A percentile compares a stretch with the other conserved stretches of the same genome.
These are phyloP conservation scores for Colletotrichum navitas DNA, from an alignment of 2,329 filamentous ascomycete genomes.

Conservation along the genomic window DNA sequence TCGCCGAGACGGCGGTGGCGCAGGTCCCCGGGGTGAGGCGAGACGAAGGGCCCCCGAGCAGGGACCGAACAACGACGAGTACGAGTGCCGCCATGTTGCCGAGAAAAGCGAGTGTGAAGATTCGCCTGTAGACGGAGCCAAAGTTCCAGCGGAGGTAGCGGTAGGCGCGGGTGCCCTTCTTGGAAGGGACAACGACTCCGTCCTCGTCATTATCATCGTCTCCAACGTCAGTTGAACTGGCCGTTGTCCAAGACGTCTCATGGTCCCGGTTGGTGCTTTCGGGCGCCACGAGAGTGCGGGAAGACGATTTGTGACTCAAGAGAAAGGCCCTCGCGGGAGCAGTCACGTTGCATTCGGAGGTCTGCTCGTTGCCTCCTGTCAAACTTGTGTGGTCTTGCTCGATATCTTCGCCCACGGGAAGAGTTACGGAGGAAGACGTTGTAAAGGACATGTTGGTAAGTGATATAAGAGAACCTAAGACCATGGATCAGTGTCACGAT, in stretches of 20 bases:
- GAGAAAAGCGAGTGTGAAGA: slow-evolving; percentile 67
- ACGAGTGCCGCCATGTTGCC: slow-evolving; percentile 63
- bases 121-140: slow-evolving; percentile 67
- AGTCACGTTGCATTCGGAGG: slow-evolving; percentile 4
- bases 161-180: slow-evolving; percentile 54
- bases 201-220: slow-evolving; percentile 43
- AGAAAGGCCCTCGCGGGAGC: slow-evolving; percentile 24
- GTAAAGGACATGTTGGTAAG: slow-evolving; percentile 25
- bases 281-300: slow-evolving; percentile 24
- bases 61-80: slow-evolving; percentile 49
- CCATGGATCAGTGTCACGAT: background rate
- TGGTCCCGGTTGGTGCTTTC: background rate
- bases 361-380: background rate
- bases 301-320: slow-evolving; percentile 29
- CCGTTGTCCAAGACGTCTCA: background rate
- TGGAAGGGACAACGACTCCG: slow-evolving; percentile 53
- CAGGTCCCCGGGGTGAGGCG: slow-evolving; percentile 37
- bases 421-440: slow-evolving; percentile 25
- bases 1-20: slow-evolving; percentile 55
- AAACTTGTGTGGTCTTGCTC: background rate
- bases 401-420: slow-evolving; percentile 20
- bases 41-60: slow-evolving; percentile 35
- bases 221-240: background rate
- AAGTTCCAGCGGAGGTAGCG: slow-evolving; percentile 59
- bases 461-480: slow-evolving; percentile 2